Conservation (phyloP, 495 filamentous ascomycete genomes). For the Geopyxis carbonaria region DNA sequence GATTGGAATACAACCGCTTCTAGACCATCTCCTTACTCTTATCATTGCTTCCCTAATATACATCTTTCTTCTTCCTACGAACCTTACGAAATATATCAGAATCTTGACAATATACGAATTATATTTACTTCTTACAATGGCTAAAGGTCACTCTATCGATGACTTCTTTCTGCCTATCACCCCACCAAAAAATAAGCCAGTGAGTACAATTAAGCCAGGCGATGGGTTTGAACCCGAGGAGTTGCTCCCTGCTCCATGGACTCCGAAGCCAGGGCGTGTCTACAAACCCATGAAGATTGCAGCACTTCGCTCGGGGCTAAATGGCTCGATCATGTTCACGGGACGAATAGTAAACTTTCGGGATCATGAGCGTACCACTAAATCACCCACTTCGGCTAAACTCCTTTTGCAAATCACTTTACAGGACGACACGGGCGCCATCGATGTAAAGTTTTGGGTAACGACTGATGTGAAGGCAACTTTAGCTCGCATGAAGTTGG, state of each 20-base stretch:
- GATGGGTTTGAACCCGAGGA: too few relatives aligned
- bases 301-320: neutral
- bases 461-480: neutral
- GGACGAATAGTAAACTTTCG: slow-evolving; percentile 4
- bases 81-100: too few relatives aligned
- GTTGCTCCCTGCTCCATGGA: too few relatives aligned
- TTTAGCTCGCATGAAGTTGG: neutral
- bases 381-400: neutral
- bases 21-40: too few relatives aligned
- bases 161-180: too few relatives aligned
- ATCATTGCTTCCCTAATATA: too few relatives aligned
- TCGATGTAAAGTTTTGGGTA: slow-evolving; percentile 7
- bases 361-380: slow-evolving; percentile 1
- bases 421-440: slow-evolving; percentile 4
- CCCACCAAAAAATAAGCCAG: neutral
- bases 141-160: too few relatives aligned
- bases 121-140: too few relatives aligned
- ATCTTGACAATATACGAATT: too few relatives aligned
- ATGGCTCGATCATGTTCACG: slow-evolving; percentile 2
- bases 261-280: neutral
- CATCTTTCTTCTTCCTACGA: too few relatives aligned
- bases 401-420: neutral
- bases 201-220: too few relatives aligned
- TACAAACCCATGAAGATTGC: slow-evolving; percentile 2
- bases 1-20: too few relatives aligned